Evolutionary conservation across 2,329 filamentous ascomycete genomes (phyloP).

Genomic region (Thielaviopsis musarum): DNA sequence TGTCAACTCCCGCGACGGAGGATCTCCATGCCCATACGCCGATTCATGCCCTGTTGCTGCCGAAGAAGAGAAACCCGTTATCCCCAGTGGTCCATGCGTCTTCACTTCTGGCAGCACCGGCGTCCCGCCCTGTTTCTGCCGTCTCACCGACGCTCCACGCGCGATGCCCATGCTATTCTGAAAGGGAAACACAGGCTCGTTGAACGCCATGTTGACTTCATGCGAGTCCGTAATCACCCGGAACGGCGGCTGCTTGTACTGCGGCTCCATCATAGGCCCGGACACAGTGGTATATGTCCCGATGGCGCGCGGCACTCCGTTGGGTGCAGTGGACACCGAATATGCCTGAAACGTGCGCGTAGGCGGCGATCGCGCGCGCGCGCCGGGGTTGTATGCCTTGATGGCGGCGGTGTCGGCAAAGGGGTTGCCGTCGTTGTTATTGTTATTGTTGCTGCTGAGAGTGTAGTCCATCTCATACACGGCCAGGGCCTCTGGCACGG

Average conservation of each 20-base stretch:
- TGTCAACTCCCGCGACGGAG: constrained; percentile 40
- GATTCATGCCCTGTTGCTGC: too few relatives aligned
- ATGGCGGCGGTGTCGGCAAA: neutral
- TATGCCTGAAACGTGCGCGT: neutral
- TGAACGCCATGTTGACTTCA: constrained; percentile 5
- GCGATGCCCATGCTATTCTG: neutral
- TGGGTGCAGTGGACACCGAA: neutral
- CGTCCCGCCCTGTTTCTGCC: neutral
- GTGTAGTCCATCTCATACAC: constrained; percentile 12
- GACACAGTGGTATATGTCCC: neutral
- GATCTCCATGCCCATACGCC: constrained; percentile 15
- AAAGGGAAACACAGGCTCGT: constrained; percentile 1
- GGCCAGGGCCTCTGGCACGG: constrained; percentile 7
- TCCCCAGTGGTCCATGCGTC: neutral
- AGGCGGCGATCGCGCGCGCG: neutral
- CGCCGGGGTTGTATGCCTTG: constrained; percentile 6
- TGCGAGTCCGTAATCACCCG: constrained; percentile 5
- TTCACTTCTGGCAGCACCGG: neutral
- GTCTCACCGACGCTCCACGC: neutral
- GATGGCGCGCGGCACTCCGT: neutral
- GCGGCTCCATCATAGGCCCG: neutral
- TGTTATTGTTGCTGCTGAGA: neutral
- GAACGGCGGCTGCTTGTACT: constrained; percentile 1
- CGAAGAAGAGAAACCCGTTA: neutral
- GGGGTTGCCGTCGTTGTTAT: neutral